These are phyloP conservation scores for Rhodotorula sp. DNA, from an alignment of 1,284 basidiomycete species.

Conservation along the genomic window DNA sequence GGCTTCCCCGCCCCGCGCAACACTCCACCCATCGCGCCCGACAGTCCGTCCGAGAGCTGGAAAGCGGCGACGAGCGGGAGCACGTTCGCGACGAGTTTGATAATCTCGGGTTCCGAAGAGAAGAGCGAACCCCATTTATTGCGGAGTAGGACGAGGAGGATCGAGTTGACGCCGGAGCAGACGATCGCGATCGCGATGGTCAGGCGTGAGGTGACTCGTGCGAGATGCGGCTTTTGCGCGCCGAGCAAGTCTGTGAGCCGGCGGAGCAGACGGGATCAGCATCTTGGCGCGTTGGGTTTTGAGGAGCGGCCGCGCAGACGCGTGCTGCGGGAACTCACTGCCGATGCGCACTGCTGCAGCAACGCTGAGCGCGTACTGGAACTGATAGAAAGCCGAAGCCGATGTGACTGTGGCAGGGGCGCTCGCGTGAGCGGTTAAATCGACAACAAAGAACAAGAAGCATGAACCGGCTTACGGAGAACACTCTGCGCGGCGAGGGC, in stretches of 20 bases:
- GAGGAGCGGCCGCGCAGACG: no score
- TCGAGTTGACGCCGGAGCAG: constrained; percentile 48
- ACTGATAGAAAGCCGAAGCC: constrained; percentile 47
- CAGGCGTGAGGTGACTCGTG: constrained; percentile 46
- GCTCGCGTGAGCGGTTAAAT: neutral
- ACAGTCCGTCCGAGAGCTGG: constrained; percentile 49
- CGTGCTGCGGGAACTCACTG: constrained; percentile 12
- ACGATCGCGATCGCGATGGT: constrained; percentile 45
- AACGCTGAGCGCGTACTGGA: constrained; percentile 49
- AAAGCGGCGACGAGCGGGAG: constrained; percentile 51
- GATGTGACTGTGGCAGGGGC: constrained; percentile 25
- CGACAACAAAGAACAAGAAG: neutral
- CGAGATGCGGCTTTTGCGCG: constrained; percentile 47
- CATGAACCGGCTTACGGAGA: constrained; percentile 38
- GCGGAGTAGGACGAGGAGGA: constrained; percentile 47
- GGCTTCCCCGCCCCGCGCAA: constrained; percentile 50
- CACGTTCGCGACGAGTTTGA: constrained; percentile 47
- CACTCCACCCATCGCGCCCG: constrained; percentile 49
- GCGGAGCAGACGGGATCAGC: no score
- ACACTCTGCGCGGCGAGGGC: constrained; percentile 57
- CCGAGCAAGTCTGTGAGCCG: constrained; percentile 47
- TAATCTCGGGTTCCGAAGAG: constrained; percentile 47
- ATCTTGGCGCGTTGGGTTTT: no score
- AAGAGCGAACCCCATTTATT: constrained; percentile 48
- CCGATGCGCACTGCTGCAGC: constrained; percentile 51